Base-by-base conservation (phyloP, 306 rosid genomes). In the Astragalus membranaceus region DNA sequence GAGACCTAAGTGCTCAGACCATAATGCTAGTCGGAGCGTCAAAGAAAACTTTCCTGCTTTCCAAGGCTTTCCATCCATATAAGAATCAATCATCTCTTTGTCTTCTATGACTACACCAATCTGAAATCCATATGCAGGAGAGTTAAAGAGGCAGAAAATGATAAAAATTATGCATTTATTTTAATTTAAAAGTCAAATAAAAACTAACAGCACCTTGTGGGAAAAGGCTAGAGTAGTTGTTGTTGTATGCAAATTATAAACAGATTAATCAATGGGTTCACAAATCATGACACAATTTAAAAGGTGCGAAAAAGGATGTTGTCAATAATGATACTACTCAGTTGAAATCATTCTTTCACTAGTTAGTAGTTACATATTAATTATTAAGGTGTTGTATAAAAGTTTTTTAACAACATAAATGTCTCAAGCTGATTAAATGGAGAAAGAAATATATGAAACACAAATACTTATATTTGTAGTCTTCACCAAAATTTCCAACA, bases 1-100 rank as follows among this genome's bases (percentile, higher is more conserved):
- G 33, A 94, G 81, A 71, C 97, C 99, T n/a, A 94, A 88, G 82
- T 94, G 99, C 75, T 94, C 99, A 16, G 99, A 78, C 97, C 99
- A 94, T 67, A 91, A 84, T 11, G 99, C 86, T 77, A 91, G 46
- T 17, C 97, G 95, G 49, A 94, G 97, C 69, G 87, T 84, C 71
- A 80, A 78, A 30, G 97, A 86, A 78, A 91, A 94, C 42, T 86
- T 91, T 66, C 99, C 99, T 47, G 97, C 99, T 73, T 86, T 84
- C 96, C 95, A 94, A 46, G 88, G 95, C 79, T 86, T 91, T 48
- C 96, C 97, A 68, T 89, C 96, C 97, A 94, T 94, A 66, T 15
- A 78, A 15, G 97, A 94, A 75, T 70, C 82, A 30, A 85, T 76
- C 2, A 67, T 56, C 81, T 94, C 96, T 81, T 66, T 89, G 86